Evolutionary conservation across 768 basidiomycete species (phyloP), one percentile per base, ranked within the genome.

Genomic region (Amanita phalloides): DNA sequence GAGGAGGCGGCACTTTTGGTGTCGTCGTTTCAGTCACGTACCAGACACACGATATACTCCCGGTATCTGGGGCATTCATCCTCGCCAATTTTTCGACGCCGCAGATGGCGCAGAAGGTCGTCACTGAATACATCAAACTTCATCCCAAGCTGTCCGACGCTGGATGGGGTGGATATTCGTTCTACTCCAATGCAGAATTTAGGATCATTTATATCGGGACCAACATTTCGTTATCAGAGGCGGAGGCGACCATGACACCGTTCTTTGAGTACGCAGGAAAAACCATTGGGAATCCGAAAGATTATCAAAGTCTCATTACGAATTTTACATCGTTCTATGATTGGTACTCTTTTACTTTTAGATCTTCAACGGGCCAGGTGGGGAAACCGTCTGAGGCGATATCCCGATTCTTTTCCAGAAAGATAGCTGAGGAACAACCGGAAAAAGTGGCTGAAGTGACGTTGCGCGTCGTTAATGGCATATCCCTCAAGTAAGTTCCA

Each of bases 1-100:
- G 79, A 73, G 71, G 76, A 77, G 0, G 76, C 3, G 68, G 72
- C 6, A 78, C 73, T 0, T 78, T 64, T 45, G 77, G 73, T 6
- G 64, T 79, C 21, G 62, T 78, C 46, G 69, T 69, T 2, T 71
- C 71, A 1, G 70, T 68, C 1, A 76, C 76, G 0, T 77, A 77
- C 55, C 59, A 60, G 48, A 75, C 73, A 0, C 66, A 76, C 47
- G 67, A 71, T 2, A 23, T 53, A 7, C 54, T 65, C 8, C 71
- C 75, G 2, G 36, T 71, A 49, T 60, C 61, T 14, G 46, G 56
- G 6, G 53, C 21, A 67, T 6, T 60, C 21, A 8, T 33, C 13
- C 13, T 17, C 1, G 20, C 32, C 30, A 20, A n/a, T 7, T 48
- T 48, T n/a, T 7, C 32, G 6, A 33, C 32, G 4, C 46, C 46